Percentiles rank a stretch among this genome's conserved stretches.
Conservation (phyloP, 257 asterid species). For the Solanum pinnatisectum region DNA sequence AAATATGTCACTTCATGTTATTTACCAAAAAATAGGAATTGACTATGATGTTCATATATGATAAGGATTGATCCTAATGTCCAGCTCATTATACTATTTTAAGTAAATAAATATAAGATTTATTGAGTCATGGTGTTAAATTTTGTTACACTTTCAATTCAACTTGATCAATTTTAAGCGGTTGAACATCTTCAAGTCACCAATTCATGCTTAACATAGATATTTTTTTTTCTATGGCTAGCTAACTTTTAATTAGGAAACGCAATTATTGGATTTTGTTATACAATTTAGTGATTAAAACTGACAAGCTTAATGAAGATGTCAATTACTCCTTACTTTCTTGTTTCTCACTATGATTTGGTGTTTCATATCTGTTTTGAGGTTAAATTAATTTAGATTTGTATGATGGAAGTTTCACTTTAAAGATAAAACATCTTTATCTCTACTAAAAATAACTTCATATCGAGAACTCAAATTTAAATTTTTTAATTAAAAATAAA, state of each 20-base stretch:
- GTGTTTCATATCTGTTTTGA: neutral
- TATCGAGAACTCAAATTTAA: neutral
- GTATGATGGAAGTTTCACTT: neutral
- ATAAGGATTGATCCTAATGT: neutral
- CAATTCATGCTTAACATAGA: neutral
- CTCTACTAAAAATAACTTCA: rapidly evolving
- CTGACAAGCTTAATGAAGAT: neutral
- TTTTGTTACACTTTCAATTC: neutral
- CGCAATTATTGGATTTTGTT: neutral
- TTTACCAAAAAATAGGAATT: neutral
- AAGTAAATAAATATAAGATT: neutral
- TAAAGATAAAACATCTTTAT: neutral
- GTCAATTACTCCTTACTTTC: neutral
- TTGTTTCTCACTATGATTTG: neutral
- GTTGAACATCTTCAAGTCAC: neutral
- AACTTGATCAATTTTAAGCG: neutral
- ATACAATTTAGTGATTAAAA: neutral
- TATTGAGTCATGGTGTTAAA: neutral
- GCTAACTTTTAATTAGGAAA: neutral
- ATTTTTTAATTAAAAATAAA: rapidly evolving
- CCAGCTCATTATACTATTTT: neutral
- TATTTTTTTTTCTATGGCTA: neutral
- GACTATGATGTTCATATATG: neutral
- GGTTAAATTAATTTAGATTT: neutral
- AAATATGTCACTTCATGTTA: neutral